Evolutionary conservation across 495 filamentous ascomycete genomes (phyloP), one percentile per base, ranked within the genome.

Genomic region (Chaetomium fimeti): DNA sequence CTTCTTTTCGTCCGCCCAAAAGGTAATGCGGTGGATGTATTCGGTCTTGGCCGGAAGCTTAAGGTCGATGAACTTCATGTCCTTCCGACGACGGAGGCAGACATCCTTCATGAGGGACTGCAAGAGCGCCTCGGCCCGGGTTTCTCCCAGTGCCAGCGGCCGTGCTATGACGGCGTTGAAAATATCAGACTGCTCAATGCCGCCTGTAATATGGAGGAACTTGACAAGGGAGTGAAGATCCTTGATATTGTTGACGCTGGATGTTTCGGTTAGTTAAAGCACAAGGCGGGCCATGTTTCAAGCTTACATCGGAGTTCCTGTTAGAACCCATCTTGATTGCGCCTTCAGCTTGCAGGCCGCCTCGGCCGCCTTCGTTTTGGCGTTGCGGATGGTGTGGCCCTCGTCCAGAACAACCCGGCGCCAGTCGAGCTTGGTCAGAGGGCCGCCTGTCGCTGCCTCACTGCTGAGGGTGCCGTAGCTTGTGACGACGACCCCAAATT

Each of bases 11-110:
- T 93, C 87, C 0, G 83, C 72, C 45, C 87, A 83, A 72, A 96
- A 93, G 28, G 87, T 82, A 66, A 97, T 85, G 9, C 84, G 83
- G 69, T 93, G 86, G n/a, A 94, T 79, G 60, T 89, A 92, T 69
- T 93, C 92, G 0, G 87, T 88, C 63, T 94, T 84, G 12, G 86
- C 77, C 0, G 93, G 92, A 1, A 97, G 82, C 56, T 87, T 87
- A 15, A 97, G 77, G 66, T 97, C 91, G 51, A 97, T 82, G 65
- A 96, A 96, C 12, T 82, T 82, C 92, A 97, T 96, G 60, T 92
- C 88, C 75, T 97, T 97, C 67, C 87, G 87, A 28, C 93, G 85
- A 43, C 93, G 84, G 25, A 97, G 80, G 68, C 91, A 96, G 29
- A 96, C 83, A n/a, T 89, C 89, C 8, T 78, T 80, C 85, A 95